Base-by-base conservation (phyloP, 345 rosid species). In the Cardamine chenopodiifolia region DNA sequence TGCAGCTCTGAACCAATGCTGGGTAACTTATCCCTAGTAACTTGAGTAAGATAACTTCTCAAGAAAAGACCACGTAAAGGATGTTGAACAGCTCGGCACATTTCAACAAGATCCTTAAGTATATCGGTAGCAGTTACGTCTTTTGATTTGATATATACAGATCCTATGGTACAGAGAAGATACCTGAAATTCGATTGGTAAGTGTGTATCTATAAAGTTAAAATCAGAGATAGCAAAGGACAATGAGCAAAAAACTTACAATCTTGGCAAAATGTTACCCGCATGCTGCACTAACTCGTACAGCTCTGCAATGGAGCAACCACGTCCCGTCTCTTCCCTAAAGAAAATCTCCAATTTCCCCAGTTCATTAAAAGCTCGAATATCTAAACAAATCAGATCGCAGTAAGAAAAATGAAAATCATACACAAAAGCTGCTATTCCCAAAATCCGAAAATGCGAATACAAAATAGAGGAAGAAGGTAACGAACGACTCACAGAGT, bases 211-310 rank as follows among this genome's bases (percentile, higher is more conserved):
- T 17, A 37, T 28, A 23, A 28, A 57, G 12, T 22, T 28, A 12
- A 25, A 61, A 63, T 25, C 76, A 56, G 44, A 45, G 42, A 52
- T 11, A 2, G 49, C 17, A 44, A 32, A 54, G 31, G 12, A 39
- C 20, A 23, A 42, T 4, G 53, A 45, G 48, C 18, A 77, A 82
- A 56, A 47, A 80, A 70, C 99, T 86, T 70, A 95, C 99, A 89
- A 71, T 88, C 98, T 87, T 40, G 99, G 99, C 81, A 95, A 84
- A 71, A 95, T 95, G 89, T 95, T 95, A 65, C 99, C 99, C 13
- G 99, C 98, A 58, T 95, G 97, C 81, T 95, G 99, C 68, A 95
- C 99, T 11, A 92, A 89, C 83, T 95, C 97, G 62, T 95, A 95
- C 32, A 95, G 87, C 82, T 95, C 99, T 26, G 90, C 83, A 25